Conservation (phyloP, 1,139 yeast genomes). For the Blastobotrys persicus region DNA sequence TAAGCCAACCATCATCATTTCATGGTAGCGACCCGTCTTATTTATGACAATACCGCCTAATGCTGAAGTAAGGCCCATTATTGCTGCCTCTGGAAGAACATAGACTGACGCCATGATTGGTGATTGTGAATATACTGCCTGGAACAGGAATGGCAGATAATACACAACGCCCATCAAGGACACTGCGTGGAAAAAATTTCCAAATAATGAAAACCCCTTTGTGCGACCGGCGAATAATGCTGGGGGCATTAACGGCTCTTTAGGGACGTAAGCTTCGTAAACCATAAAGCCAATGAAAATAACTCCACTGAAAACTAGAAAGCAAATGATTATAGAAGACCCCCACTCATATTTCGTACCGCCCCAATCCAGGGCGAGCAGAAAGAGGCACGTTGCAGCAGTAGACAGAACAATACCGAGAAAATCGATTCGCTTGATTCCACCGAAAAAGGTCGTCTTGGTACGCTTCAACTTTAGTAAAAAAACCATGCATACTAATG, state of each 20-base stretch:
- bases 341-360: constrained; percentile 48
- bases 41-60: constrained; percentile 26
- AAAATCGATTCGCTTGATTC: constrained; percentile 46
- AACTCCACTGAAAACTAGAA: constrained; percentile 40
- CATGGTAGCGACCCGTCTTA: constrained; percentile 21
- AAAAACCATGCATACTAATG: constrained; percentile 43
- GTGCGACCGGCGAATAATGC: constrained; percentile 38
- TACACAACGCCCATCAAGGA: constrained; percentile 47
- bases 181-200: constrained; percentile 44
- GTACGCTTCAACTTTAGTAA: constrained; percentile 49
- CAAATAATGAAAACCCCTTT: constrained; percentile 38
- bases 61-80: constrained; percentile 29
- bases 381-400: constrained; percentile 44
- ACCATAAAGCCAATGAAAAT: constrained; percentile 45
- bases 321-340: constrained; percentile 54
- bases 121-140: constrained; percentile 43
- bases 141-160: constrained; percentile 53
- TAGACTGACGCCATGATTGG: constrained; percentile 29
- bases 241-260: constrained; percentile 50
- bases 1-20: constrained; percentile 24
- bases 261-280: constrained; percentile 45
- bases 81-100: constrained; percentile 27
- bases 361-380: constrained; percentile 53
- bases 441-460: constrained; percentile 40
- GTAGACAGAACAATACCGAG: constrained; percentile 45